phyloP scores from a whole-genome alignment of 352 stramenopile genomes.

The Pythium diclinum region DNA sequence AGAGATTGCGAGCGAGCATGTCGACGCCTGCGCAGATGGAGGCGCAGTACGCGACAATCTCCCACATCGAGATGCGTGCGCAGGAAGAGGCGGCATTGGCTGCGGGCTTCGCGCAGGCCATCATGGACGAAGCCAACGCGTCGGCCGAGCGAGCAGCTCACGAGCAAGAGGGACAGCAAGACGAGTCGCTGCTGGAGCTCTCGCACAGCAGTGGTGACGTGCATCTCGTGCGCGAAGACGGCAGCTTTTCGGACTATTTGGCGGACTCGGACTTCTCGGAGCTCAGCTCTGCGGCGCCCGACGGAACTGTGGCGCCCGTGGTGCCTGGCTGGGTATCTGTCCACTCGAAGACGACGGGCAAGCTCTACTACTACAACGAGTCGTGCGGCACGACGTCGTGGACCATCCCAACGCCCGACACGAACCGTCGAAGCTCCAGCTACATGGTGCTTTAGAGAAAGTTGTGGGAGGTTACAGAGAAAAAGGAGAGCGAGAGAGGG shows the following conservation, averaged over 20 bases:
- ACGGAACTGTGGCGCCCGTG: conserved; percentile 31
- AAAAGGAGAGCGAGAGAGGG: background rate
- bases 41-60: conserved; percentile 19
- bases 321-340: conserved; percentile 58
- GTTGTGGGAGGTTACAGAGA: background rate
- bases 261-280: conserved; percentile 63
- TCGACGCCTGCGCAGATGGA: conserved; percentile 6
- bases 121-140: conserved; percentile 16
- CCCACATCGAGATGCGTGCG: conserved; percentile 22
- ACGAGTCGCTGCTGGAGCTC: conserved; percentile 30
- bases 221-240: conserved; percentile 40
- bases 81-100: conserved; percentile 24
- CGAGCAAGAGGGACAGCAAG: background rate
- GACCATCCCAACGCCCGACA: conserved; percentile 64
- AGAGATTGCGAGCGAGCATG: conserved; percentile 49
- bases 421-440: conserved; percentile 40
- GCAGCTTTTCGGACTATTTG: conserved; percentile 65
- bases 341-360: conserved; percentile 67
- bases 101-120: conserved; percentile 20
- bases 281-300: conserved; percentile 33
- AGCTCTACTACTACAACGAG: conserved; percentile 84
- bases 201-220: conserved; percentile 39
- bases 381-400: conserved; percentile 71
- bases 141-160: background rate
- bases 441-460: conserved; percentile 71